Percentiles rank a stretch among this genome's conserved stretches.
phyloP scores from a whole-genome alignment of 768 basidiomycete genomes.

The Podaxis pistillaris region DNA sequence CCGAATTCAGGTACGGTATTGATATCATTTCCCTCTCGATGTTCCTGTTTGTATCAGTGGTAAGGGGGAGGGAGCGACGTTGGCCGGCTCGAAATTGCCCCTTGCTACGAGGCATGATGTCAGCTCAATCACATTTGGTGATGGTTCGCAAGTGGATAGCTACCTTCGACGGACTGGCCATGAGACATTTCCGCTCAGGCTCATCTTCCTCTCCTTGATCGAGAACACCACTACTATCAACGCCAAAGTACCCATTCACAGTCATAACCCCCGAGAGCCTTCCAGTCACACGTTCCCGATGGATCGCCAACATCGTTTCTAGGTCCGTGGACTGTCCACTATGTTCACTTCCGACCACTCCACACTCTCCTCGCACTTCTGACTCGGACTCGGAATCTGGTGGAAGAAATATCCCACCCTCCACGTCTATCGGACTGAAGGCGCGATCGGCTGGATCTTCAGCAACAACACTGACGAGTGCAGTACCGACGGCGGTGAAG shows the following conservation, averaged over 20 bases:
- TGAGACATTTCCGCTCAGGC: neutral
- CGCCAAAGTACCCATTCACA: neutral
- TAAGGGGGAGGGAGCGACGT: too few species aligned
- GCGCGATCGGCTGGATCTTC: neutral
- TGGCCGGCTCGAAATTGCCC: too few species aligned
- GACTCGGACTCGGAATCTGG: neutral
- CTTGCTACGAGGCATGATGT: too few species aligned
- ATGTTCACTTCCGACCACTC: neutral
- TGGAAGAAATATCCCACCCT: neutral
- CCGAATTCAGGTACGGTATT: neutral
- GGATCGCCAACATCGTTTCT: constrained; percentile 1
- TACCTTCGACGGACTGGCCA: neutral
- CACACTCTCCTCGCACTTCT: neutral
- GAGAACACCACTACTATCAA: neutral
- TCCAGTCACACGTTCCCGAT: neutral
- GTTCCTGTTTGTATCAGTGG: neutral
- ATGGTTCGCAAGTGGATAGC: too few species aligned
- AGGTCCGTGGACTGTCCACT: neutral
- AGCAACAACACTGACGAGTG: neutral
- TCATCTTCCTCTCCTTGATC: neutral
- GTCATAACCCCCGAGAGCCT: neutral
- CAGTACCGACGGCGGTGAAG: neutral
- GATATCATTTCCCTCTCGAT: neutral
- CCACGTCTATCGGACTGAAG: neutral
- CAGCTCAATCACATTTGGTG: too few species aligned